A percentile compares a stretch with the other conserved stretches of the same genome.
These are phyloP conservation scores for Auxenochlorella pyrenoidosa DNA, from an alignment of 139 green algal species.

Conservation along the genomic window DNA sequence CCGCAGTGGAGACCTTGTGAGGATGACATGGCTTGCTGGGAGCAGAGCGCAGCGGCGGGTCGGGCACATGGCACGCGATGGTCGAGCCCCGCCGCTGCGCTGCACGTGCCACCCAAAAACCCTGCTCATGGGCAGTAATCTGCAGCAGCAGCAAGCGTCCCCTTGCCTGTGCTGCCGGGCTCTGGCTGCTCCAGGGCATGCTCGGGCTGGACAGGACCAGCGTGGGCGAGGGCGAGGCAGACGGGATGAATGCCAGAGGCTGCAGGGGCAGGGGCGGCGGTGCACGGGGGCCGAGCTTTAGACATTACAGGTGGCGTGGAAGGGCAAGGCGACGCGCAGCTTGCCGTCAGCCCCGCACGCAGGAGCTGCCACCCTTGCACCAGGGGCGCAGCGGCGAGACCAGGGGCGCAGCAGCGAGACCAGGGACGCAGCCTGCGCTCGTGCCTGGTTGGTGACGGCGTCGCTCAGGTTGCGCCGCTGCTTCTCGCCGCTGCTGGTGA, in stretches of 20 bases:
- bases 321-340: too few species aligned
- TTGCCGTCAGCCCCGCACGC: background rate
- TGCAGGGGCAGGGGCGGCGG: background rate
- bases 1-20: background rate
- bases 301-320: too few species aligned
- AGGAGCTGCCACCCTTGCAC: background rate
- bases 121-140: background rate
- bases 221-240: background rate
- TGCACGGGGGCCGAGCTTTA: too few species aligned
- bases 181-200: constrained; percentile 6
- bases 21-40: background rate
- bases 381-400: background rate
- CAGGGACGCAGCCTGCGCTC: too few species aligned
- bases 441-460: background rate
- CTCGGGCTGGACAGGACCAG: constrained; percentile 7
- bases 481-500: background rate
- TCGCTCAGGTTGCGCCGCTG: background rate
- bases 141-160: background rate
- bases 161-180: background rate
- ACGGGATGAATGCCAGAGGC: background rate
- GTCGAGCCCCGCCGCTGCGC: too few species aligned
- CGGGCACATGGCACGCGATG: background rate
- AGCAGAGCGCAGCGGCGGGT: background rate
- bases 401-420: background rate
- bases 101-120: background rate